Evolutionary conservation across 352 stramenopile species (phyloP), one percentile per base, ranked within the genome.

Genomic region (Phytophthora macrochlamydospora): DNA sequence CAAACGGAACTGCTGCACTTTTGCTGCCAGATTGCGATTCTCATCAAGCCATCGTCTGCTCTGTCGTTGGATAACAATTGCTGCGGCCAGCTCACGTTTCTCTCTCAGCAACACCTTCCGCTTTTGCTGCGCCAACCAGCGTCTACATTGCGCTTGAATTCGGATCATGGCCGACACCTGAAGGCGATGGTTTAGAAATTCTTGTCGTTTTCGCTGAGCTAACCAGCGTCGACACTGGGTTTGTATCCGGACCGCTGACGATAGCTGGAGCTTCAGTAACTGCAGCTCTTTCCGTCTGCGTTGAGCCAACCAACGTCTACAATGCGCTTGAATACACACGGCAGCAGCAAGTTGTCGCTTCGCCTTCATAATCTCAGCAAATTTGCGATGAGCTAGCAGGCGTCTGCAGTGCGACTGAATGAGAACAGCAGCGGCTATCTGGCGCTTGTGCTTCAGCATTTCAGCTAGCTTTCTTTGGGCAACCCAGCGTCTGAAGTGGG

Each of bases 1-100:
- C 35, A 85, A 46, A 11, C 59, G 79, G 51, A 85, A 87, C 31
- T 46, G 62, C 2, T 67, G 58, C 7, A 83, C 33, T 12, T 74
- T 73, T 14, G 48, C 61, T 12, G 33, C 45, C 1, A 62, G 14
- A 28, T 30, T 31, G 12, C 33, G 62, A 40, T 71, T 78, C 31
- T 73, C 62, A 11, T 65, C 29, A 13, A 77, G 43, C 74, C 74
- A 82, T 18, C 37, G 48, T 8, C 59, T 63, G 42, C 60, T 58
- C 13, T 73, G 55, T 43, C 45, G 53, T 44, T 82, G 74, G 46
- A 79, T 73, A 24, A 62, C 45, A 18, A 28, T 49, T 49, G 58
- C 62, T 44, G 67, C 62, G 51, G 13, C 51, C 44, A 60, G 9
- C 38, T 76, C 61, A 52, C 29, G 57, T 35, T 69, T 72, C 38